Evolutionary conservation across 371 early-diverging fungal genomes (phyloP), one percentile per base, ranked within the genome.

Genomic region (Mucor indicus): DNA sequence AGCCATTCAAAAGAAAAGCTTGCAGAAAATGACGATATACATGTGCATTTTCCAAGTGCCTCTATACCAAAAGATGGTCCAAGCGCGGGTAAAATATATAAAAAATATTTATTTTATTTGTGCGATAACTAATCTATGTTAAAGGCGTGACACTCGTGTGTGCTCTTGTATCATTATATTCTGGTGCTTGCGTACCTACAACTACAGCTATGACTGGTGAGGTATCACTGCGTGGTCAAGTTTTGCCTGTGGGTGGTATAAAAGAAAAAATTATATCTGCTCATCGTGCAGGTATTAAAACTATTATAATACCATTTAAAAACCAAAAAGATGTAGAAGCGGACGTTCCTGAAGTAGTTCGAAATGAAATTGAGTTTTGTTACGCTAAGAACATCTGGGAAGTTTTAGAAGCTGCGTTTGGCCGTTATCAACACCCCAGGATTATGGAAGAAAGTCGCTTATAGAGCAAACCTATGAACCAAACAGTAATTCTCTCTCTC

Each of bases 1-100:
- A 25, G 53, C 31, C 11, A 62, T 64, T 16, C 52, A 75, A 24
- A 57, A 79, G 48, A 75, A 67, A 31, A 55, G 67, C 4, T 44
- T 44, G 43, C 24, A n/a, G 48, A 44, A 39, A 12, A 57, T 7
- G 52, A 51, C 30, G 91, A 91, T 67, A 73, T 92, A 10, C 92
- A 93, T 57, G 80, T 93, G 19, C 94, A 93, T 60, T 74, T 91
- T 44, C 94, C 94, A 1, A 72, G 78, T 22, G 94, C 91, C 2
- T 86, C 89, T 11, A 79, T 79, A 0, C 86, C 89, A 0, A 93
- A 93, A 64, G 92, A 93, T 64, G 93, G 91, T 0, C 93, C 93
- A 5, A 75, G 71, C 20, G 60, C 60, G 25, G 62, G 61, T 53
- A 59, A 35, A 37, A 17, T 31, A 39, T 31, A 11, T 12, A 23